Evolutionary conservation across 1,284 basidiomycete species (phyloP), one percentile per base, ranked within the genome.

Genomic region (Cutaneotrichosporon sp.): DNA sequence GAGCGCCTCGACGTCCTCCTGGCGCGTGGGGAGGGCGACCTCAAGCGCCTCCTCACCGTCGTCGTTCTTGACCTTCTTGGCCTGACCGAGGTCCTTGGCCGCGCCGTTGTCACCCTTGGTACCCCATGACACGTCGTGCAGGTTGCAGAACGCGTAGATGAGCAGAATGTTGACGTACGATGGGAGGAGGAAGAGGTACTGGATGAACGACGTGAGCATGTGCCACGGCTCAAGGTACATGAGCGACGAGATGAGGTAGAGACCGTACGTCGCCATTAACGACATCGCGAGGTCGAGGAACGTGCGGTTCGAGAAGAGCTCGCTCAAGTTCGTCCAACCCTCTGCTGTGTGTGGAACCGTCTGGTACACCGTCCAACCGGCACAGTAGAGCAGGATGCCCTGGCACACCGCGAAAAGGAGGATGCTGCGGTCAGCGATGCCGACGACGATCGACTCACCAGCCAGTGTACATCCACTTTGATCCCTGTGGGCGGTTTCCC

Each of bases 211-310:
- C 22, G 91, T 93, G 81, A 95, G 84, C 90, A 95, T 92, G 83
- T 95, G 92, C 90, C 91, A 95, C 0, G 92, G 92, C 72, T 95
- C 92, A 50, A 91, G 81, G 80, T 93, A 89, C 80, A 95, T 86
- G 76, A 94, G 83, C 4, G 90, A 93, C 59, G 87, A 85, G 75
- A 95, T 77, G 75, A 95, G 84, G 83, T 95, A 95, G 55, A 95
- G 85, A 38, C 92, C 91, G 75, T 94, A 95, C 2, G 92, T 95
- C 36, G 91, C 90, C 65, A 74, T 57, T 13, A 74, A 58, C 14
- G 71, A 77, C 64, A 76, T 56, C 22, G 78, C 87, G 56, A 95
- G 89, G 69, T 92, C 87, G 59, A 89, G 86, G 78, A 95, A 87
- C 0, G 89, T 87, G 62, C 82, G 80, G 71, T 90, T 91, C 66